Base-by-base conservation (phyloP, 768 basidiomycete genomes). In the Fomitopsis serialis region DNA sequence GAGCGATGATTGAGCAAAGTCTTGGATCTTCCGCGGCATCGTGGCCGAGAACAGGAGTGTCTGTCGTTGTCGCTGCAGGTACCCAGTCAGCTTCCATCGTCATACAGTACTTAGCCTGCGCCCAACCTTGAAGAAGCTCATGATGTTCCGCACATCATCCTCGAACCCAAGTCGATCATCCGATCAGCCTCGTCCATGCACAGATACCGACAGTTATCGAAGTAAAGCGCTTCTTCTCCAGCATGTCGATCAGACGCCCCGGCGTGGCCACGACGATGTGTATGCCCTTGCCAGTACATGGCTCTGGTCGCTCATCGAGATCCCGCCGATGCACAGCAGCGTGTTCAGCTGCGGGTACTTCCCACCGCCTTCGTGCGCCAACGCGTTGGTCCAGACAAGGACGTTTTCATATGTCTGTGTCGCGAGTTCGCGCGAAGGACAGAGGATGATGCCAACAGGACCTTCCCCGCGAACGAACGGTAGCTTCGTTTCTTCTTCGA, bases 121-220 rank as follows among this genome's bases (percentile, higher is more conserved):
- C n/a, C 79, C 35, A 56, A 92, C 94, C 76, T 89, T 94, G 79
- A 99, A 98, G 70, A 92, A 98, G 65, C 92, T 96, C 93, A 99
- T 98, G 64, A 99, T 97, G 63, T 94, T 97, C 53, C 97, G 79
- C 27, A 99, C 95, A 61, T 99, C 97, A 56, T 99, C 97, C 70
- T 99, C 97, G 63, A 99, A 99, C 97, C 97, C 66, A 98, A 76
- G 66, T 99, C 97, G 55, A 99, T 94, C 97, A 99, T 99, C 54
- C 97, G 77, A 71, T 99, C 97, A 0, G 97, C 97, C 71, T 99
- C 97, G 70, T 99, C 97, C 92, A 99, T 94, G 66, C 95, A 98
- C 11, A 99, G 73, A 66, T 84, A 97, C 74, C 92, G 94, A 86
- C 95, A 98, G 58, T 86, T 87, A 56, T 89, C 88, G 66, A 98